A percentile compares a stretch with the other conserved stretches of the same genome.
phyloP scores from a whole-genome alignment of 495 filamentous ascomycete species.

The Sordaria brevicollis region DNA sequence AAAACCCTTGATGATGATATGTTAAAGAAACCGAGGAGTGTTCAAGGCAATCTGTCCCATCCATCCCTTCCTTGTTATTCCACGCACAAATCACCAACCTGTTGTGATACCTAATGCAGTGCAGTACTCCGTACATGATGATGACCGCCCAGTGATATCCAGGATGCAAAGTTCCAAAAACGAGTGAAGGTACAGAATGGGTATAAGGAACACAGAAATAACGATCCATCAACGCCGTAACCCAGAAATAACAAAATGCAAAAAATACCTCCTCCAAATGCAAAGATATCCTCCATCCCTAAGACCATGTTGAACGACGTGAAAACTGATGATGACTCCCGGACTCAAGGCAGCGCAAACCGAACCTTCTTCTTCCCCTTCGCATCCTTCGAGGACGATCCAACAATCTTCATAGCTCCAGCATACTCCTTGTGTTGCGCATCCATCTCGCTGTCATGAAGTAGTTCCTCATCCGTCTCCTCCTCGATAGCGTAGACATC shows the following conservation, averaged over 20 bases:
- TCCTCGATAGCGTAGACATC: conserved; percentile 43
- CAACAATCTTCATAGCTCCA: conserved; percentile 13
- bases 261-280: background rate
- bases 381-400: conserved; percentile 30
- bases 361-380: conserved; percentile 41
- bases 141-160: background rate
- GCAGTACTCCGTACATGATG: background rate
- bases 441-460: conserved; percentile 22
- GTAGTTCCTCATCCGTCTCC: conserved; percentile 34
- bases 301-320: background rate
- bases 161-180: background rate
- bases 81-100: too few relatives aligned
- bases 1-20: background rate
- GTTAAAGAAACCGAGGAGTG: background rate
- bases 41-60: background rate
- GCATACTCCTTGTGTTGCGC: conserved; percentile 8
- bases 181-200: background rate
- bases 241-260: background rate
- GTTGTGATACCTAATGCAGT: background rate
- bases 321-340: too few relatives aligned
- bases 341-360: conserved; percentile 36
- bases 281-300: background rate
- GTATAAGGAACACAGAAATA: background rate
- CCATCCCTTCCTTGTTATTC: background rate
- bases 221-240: background rate